phyloP scores from a whole-genome alignment of 306 rosid species.

The Glycine latifolia region DNA sequence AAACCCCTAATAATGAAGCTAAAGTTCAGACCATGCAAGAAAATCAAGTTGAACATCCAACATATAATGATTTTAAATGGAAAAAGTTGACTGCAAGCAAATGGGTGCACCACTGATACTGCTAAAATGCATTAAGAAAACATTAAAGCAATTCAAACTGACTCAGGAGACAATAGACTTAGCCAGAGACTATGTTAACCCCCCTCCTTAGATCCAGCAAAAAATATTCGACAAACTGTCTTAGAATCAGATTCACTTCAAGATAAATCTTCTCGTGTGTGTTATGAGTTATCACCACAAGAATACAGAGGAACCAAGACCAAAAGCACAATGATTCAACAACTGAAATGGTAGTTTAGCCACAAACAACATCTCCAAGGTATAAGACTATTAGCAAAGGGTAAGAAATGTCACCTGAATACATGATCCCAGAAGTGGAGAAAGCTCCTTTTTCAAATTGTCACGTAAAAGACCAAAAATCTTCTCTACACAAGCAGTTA shows the following conservation, averaged over 20 bases:
- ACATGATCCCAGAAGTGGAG: slow-evolving; percentile 83
- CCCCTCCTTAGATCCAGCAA: too few relatives aligned
- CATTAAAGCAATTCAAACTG: too few relatives aligned
- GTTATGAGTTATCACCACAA: slow-evolving; percentile 8
- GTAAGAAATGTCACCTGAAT: slow-evolving; percentile 77
- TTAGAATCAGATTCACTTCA: slow-evolving; percentile 38
- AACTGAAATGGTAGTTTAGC: slow-evolving; percentile 24
- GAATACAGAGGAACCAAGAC: slow-evolving; percentile 14
- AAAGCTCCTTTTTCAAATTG: slow-evolving; percentile 89
- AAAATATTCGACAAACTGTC: not conserved
- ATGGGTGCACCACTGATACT: not conserved
- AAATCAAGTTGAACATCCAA: slow-evolving; percentile 35
- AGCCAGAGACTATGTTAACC: too few relatives aligned
- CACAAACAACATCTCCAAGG: slow-evolving; percentile 32
- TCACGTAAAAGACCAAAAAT: slow-evolving; percentile 95
- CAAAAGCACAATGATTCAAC: slow-evolving; percentile 29
- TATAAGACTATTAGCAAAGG: slow-evolving; percentile 32
- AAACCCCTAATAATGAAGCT: not conserved
- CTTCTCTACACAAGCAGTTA: slow-evolving; percentile 97
- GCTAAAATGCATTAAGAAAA: too few relatives aligned
- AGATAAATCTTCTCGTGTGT: slow-evolving; percentile 25
- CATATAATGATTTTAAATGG: slow-evolving; percentile 14
- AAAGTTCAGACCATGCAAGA: slow-evolving; percentile 6
- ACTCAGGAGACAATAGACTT: too few relatives aligned
- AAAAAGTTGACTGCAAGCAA: not conserved